Evolutionary conservation across 805 yeast genomes (phyloP), one percentile per base, ranked within the genome.

Genomic region (Metschnikowia cerradonensis): DNA sequence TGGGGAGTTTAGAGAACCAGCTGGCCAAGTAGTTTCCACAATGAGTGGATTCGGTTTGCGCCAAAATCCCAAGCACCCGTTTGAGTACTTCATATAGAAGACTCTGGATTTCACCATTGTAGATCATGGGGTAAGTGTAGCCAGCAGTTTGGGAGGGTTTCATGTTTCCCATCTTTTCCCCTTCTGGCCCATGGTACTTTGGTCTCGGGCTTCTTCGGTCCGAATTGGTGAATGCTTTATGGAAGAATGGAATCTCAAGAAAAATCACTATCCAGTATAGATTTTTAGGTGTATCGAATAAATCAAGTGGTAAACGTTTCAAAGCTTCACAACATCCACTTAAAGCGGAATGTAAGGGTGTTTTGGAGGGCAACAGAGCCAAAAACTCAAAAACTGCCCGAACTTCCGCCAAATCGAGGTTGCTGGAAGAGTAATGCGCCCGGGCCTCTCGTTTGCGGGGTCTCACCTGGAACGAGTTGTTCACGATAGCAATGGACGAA

Each of bases 81-180:
- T 87, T 88, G 22, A 84, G 63, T 3, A 91, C 72, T 46, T 88
- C 91, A 60, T 86, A 84, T n/a, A 86, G 77, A 14, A 82, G 59
- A 0, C 78, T 64, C 52, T 78, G 77, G 20, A 85, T 73, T 56
- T 81, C 87, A 0, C 79, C 76, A 0, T 78, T 67, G 26, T 77
- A 76, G 13, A 65, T 58, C 73, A 71, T 70, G 14, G 48, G 34
- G 13, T 32, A 11, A 17, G 17, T 4, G 11, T n/a, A 10, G 5
- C 19, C 37, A 10, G 13, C 8, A 10, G 19, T 35, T n/a, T 35
- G 37, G 17, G 17, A 1, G 10, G 20, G 11, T 11, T 35, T 35
- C 6, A 11, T 7, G 17, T 5, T 10, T 4, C 11, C 37, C 11
- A 3, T 5, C 2, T 35, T 19, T 11, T 22, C 40, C 3, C 6